phyloP scores from a whole-genome alignment of 2,329 filamentous ascomycete genomes.

The Curvularia eragrostidis region DNA sequence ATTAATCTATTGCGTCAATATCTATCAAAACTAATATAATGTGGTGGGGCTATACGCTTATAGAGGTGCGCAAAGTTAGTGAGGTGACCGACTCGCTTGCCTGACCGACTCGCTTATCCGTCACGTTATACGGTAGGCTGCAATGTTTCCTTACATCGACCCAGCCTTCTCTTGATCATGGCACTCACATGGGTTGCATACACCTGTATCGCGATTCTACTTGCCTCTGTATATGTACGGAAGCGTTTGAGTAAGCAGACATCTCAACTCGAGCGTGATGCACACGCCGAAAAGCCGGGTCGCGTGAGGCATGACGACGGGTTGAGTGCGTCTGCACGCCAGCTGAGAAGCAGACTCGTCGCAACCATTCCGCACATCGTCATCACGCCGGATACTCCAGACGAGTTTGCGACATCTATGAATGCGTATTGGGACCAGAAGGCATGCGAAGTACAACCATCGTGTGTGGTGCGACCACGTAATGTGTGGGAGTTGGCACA shows the following conservation, averaged over 20 bases:
- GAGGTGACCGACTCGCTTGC: no score
- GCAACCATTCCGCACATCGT: conserved; percentile 22
- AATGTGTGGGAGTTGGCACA: conserved; percentile 38
- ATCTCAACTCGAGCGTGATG: conserved; percentile 19
- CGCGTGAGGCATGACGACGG: conserved; percentile 5
- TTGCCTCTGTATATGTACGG: conserved; percentile 13
- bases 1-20: no score
- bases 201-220: conserved; percentile 4
- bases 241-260: conserved; percentile 16
- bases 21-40: no score
- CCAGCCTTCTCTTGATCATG: conserved; percentile 2
- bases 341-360: conserved; percentile 17
- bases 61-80: no score
- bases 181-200: conserved; percentile 10
- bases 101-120: no score
- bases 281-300: conserved; percentile 17
- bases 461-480: conserved; percentile 41
- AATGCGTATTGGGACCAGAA: conserved; percentile 45
- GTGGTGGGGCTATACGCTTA: no score
- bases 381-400: conserved; percentile 12
- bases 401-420: conserved; percentile 17
- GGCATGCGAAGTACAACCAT: conserved; percentile 41
- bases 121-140: no score
- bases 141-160: background rate
- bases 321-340: conserved; percentile 16